A percentile compares a stretch with the other conserved stretches of the same genome.
These are phyloP conservation scores for Miamiensis avidus DNA, from an alignment of 169 alveolate species.

Conservation along the genomic window DNA sequence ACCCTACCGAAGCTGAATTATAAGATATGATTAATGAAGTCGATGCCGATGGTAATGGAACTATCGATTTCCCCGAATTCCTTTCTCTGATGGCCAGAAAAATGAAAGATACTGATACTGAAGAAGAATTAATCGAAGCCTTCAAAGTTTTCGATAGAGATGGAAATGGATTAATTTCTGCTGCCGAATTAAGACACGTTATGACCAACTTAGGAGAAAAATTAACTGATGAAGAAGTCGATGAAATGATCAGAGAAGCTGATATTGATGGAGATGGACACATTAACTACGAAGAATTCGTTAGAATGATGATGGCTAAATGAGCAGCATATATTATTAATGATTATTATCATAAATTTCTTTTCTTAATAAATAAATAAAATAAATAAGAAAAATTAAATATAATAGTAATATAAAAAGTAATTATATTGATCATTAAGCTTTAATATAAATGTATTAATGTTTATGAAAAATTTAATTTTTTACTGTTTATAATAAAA, in stretches of 20 bases:
- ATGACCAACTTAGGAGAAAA: constrained; percentile 99
- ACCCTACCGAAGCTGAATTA: constrained; percentile 87
- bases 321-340: too few species aligned
- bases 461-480: too few species aligned
- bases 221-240: constrained; percentile 98
- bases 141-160: constrained; percentile 98
- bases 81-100: constrained; percentile 98
- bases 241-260: constrained; percentile 99
- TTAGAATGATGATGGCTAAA: constrained; percentile 97
- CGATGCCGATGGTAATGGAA: constrained; percentile 86
- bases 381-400: too few species aligned
- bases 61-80: constrained; percentile 99
- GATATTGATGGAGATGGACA: constrained; percentile 99
- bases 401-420: too few species aligned
- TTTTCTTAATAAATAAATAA: too few species aligned
- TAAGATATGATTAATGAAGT: constrained; percentile 86
- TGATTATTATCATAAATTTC: too few species aligned
- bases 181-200: constrained; percentile 98
- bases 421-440: too few species aligned
- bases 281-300: constrained; percentile 98
- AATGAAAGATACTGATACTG: constrained; percentile 99
- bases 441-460: too few species aligned
- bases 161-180: constrained; percentile 97
- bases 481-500: too few species aligned
- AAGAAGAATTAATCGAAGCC: constrained; percentile 98